Conservation (phyloP, 1,284 basidiomycete species). For the Vanrija sp. region DNA sequence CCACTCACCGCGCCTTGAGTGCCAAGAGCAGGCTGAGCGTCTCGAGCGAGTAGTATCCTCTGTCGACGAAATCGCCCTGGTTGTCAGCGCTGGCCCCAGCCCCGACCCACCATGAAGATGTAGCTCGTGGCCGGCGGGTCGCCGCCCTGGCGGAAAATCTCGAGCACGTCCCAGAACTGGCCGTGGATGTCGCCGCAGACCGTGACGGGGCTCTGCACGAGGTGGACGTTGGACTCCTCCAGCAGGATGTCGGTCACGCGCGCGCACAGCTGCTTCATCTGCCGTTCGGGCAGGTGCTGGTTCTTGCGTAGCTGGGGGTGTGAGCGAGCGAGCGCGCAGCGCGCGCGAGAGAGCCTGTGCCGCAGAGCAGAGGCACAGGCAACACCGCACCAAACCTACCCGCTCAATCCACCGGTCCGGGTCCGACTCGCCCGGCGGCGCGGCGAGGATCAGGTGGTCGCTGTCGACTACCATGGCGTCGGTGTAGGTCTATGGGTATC, state of each 20-base stretch:
- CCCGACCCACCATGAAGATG: conserved; percentile 71
- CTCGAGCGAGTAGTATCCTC: conserved; percentile 94
- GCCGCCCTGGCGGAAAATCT: conserved; percentile 85
- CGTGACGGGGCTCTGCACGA: conserved; percentile 83
- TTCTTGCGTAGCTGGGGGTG: conserved; percentile 67
- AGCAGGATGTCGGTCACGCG: conserved; percentile 78
- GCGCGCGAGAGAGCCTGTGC: background rate
- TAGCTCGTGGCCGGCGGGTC: conserved; percentile 85
- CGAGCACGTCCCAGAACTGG: conserved; percentile 92
- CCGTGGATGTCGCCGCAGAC: conserved; percentile 94
- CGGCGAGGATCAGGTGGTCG: background rate
- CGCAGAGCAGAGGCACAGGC: background rate
- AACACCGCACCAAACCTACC: conserved; percentile 2
- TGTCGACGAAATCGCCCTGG: conserved; percentile 95
- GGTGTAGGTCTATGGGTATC: too few relatives aligned
- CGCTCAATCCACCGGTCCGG: conserved; percentile 21
- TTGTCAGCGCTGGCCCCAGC: background rate
- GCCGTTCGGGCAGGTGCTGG: conserved; percentile 79
- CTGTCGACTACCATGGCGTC: too few relatives aligned
- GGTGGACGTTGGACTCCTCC: conserved; percentile 94
- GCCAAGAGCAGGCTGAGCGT: conserved; percentile 85
- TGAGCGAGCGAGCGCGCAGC: background rate
- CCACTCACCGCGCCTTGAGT: conserved; percentile 75
- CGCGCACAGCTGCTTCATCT: conserved; percentile 87
- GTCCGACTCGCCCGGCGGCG: conserved; percentile 2